Evolutionary conservation across 2,329 filamentous ascomycete genomes (phyloP), one percentile per base, ranked within the genome.

Genomic region (Alternaria sp.): DNA sequence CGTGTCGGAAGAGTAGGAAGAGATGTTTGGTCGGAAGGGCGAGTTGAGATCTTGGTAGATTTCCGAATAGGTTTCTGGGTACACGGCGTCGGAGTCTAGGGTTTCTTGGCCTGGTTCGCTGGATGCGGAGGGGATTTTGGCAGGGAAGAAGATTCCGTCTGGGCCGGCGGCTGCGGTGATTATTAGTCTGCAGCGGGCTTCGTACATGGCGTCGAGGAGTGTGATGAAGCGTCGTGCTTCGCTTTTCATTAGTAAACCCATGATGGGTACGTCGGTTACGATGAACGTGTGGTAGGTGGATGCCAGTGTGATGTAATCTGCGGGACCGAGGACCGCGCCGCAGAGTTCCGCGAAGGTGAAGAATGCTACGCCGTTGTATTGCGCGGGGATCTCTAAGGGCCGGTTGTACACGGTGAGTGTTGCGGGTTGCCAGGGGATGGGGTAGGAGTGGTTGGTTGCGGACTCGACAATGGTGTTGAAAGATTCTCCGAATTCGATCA

Each of bases 161-260:
- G 91, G 91, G 0, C 87, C 88, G 3, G 86, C 87, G 44, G 85
- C 85, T 2, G 91, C 92, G 19, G 88, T 85, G 56, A 95, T 84
- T 46, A 93, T 79, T 10, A 95, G 85, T 69, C 92, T 92, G 78
- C 92, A 94, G 8, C 89, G 86, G n/a, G 91, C 90, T 81, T 95
- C 92, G 78, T 95, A 95, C 61, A 78, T 61, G 0, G 92, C 92
- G 73, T 96, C 92, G 1, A 95, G 85, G 1, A 96, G 84, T 0
- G 91, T 94, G 74, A 95, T 95, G 75, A 96, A 89, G 11, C 92
- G 86, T 5, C 92, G 85, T 1, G 92, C 92, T 80, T 95, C 92
- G 76, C 94, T 95, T 79, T 93, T 95, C 77, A 90, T 89, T 1
- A 88, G 80, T 2, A 90, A 77, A 0, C 87, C 89, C 12, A 96